Percentiles rank a stretch among this genome's conserved stretches.
phyloP scores from a whole-genome alignment of 1,139 yeast species.

The Taiozyma onychis region DNA sequence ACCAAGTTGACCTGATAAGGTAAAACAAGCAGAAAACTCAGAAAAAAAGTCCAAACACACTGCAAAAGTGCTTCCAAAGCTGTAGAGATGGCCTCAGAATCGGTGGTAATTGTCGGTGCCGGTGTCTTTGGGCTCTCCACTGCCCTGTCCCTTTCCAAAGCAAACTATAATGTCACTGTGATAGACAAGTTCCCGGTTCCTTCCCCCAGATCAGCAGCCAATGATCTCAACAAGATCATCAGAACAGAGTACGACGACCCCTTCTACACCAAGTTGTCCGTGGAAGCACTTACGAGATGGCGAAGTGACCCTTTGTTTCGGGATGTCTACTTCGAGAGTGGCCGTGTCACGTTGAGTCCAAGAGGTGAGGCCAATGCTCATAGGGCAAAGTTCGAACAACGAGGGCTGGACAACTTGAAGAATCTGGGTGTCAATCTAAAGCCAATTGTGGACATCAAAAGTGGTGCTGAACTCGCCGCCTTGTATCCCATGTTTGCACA shows the following conservation, averaged over 20 bases:
- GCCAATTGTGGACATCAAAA: slow-evolving; percentile 24
- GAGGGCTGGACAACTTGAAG: slow-evolving; percentile 29
- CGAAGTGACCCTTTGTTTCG: slow-evolving; percentile 30
- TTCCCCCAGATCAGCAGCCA: slow-evolving; percentile 44
- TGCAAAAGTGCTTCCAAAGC: too few relatives aligned
- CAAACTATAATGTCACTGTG: slow-evolving; percentile 24
- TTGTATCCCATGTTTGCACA: slow-evolving; percentile 26
- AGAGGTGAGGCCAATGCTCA: slow-evolving; percentile 13
- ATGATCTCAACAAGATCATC: slow-evolving; percentile 43
- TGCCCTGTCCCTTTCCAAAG: slow-evolving; percentile 27
- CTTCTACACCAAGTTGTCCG: slow-evolving; percentile 33
- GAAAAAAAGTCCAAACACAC: too few relatives aligned
- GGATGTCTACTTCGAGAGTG: slow-evolving; percentile 32
- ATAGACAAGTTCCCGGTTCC: slow-evolving; percentile 39
- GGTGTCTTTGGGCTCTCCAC: slow-evolving; percentile 45
- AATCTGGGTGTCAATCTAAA: slow-evolving; percentile 27
- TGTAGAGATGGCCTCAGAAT: background rate
- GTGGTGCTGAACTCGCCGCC: slow-evolving; percentile 26
- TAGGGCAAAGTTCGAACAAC: slow-evolving; percentile 31
- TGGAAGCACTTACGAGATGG: slow-evolving; percentile 39
- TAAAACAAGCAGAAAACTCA: too few relatives aligned
- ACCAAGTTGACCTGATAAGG: too few relatives aligned
- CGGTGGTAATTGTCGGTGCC: slow-evolving; percentile 33
- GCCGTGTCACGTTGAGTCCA: slow-evolving; percentile 25
- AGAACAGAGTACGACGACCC: slow-evolving; percentile 36